Percentiles rank a stretch among this genome's conserved stretches.
Evolutionary conservation across 495 filamentous ascomycete genomes (phyloP).

Genomic region (Trichoderma virens): DNA sequence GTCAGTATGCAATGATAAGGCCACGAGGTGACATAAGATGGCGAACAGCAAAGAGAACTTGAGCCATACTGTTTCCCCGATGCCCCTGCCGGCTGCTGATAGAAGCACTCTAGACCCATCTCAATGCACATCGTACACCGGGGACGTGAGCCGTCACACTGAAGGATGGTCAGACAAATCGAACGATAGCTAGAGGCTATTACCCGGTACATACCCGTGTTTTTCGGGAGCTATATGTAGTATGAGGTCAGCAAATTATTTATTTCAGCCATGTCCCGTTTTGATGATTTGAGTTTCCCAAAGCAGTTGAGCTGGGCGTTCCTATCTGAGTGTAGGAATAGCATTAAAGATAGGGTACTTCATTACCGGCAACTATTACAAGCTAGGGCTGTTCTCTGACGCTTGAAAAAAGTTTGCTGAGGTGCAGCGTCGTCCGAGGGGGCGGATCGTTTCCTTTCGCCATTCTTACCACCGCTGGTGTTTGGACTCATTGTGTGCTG

Average conservation of each 20-base stretch:
- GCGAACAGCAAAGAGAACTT: background rate
- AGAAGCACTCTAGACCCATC: background rate
- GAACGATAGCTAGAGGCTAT: background rate
- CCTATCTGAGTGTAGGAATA: background rate
- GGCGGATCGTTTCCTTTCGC: background rate
- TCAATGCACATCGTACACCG: background rate
- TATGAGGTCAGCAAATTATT: background rate
- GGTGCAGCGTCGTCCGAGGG: background rate
- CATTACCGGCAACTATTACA: conserved; percentile 1
- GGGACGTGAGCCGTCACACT: background rate
- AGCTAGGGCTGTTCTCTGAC: background rate
- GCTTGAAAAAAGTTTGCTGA: background rate
- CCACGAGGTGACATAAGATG: background rate
- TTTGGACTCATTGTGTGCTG: background rate
- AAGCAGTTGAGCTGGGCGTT: background rate
- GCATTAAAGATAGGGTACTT: background rate
- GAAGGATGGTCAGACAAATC: background rate
- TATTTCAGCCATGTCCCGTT: background rate
- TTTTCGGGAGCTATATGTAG: background rate
- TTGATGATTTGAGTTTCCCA: background rate
- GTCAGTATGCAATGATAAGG: background rate
- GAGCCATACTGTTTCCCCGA: background rate
- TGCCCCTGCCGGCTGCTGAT: background rate
- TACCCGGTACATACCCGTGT: background rate
- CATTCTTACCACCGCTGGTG: background rate